A percentile compares a stretch with the other conserved stretches of the same genome.
Conservation (phyloP, 2,329 filamentous ascomycete species). For the Aspergillus vadensis region DNA sequence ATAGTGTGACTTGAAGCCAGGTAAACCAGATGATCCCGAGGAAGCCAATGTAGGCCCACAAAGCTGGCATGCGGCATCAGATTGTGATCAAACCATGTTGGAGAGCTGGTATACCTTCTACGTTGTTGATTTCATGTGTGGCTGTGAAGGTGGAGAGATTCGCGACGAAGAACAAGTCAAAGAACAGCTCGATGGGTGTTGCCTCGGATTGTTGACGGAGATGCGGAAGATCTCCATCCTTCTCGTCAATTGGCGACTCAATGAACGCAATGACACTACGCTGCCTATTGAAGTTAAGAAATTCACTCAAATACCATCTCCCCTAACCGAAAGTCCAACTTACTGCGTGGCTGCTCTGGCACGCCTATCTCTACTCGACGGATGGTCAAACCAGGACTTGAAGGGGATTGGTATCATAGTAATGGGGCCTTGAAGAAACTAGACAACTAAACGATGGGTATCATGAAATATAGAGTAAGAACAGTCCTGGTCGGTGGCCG, state of each 20-base stretch:
- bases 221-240: constrained; percentile 27
- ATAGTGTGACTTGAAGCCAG: constrained; percentile 66
- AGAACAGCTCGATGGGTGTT: constrained; percentile 60
- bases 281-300: constrained; percentile 12
- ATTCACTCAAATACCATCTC: constrained; percentile 8
- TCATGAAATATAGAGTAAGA: constrained; percentile 13
- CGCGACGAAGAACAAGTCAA: constrained; percentile 64
- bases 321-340: constrained; percentile 16
- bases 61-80: constrained; percentile 30
- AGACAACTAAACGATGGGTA: constrained; percentile 16
- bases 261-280: constrained; percentile 35
- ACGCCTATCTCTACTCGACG: constrained; percentile 22
- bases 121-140: constrained; percentile 57
- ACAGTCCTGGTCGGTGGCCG: background rate
- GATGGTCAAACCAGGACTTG: constrained; percentile 34
- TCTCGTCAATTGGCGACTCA: constrained; percentile 36
- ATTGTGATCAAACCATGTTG: background rate
- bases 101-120: constrained; percentile 33
- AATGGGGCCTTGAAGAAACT: constrained; percentile 9
- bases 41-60: constrained; percentile 55
- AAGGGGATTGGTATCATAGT: constrained; percentile 34
- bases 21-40: constrained; percentile 66
- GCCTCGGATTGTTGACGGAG: constrained; percentile 53
- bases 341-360: constrained; percentile 21
- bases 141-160: constrained; percentile 66